Conservation (phyloP, 768 basidiomycete genomes). For the Boletus tylopilopsis region DNA sequence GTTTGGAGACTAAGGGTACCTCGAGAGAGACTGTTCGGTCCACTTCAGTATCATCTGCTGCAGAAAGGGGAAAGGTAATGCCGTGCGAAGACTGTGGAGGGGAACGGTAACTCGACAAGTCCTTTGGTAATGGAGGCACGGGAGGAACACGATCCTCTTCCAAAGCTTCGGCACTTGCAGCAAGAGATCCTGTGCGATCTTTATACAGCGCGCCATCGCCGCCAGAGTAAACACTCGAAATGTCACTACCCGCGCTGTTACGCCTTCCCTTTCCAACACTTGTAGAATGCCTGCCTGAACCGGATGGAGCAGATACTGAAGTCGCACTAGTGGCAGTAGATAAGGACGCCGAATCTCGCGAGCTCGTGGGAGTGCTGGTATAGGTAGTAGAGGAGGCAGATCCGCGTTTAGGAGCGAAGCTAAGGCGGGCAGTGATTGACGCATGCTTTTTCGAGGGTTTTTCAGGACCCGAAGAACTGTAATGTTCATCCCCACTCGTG, state of each 20-base stretch:
- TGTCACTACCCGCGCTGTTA: conserved; percentile 86
- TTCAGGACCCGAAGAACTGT: conserved; percentile 44
- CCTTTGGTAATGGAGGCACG: conserved; percentile 90
- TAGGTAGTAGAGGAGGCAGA: conserved; percentile 89
- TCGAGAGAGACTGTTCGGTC: conserved; percentile 51
- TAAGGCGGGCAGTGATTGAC: conserved; percentile 56
- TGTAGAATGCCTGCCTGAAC: conserved; percentile 70
- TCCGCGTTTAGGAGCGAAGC: conserved; percentile 81
- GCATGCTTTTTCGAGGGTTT: conserved; percentile 67
- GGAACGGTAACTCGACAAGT: conserved; percentile 72
- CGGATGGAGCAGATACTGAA: conserved; percentile 56
- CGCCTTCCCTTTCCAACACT: conserved; percentile 57
- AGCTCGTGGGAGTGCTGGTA: conserved; percentile 76
- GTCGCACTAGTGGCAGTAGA: conserved; percentile 76
- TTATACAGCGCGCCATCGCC: conserved; percentile 57
- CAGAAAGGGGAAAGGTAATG: conserved; percentile 46
- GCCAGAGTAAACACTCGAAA: conserved; percentile 68
- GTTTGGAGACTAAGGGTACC: conserved; percentile 38
- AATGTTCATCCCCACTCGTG: conserved; percentile 57
- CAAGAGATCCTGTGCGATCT: conserved; percentile 64
- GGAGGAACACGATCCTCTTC: conserved; percentile 80
- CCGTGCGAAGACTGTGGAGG: conserved; percentile 59
- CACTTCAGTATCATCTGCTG: conserved; percentile 43
- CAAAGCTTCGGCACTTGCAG: conserved; percentile 51
- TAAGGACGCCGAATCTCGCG: conserved; percentile 82